These are phyloP conservation scores for Chionographis japonica DNA, from an alignment of 106 monocot genomes.

Conservation along the genomic window DNA sequence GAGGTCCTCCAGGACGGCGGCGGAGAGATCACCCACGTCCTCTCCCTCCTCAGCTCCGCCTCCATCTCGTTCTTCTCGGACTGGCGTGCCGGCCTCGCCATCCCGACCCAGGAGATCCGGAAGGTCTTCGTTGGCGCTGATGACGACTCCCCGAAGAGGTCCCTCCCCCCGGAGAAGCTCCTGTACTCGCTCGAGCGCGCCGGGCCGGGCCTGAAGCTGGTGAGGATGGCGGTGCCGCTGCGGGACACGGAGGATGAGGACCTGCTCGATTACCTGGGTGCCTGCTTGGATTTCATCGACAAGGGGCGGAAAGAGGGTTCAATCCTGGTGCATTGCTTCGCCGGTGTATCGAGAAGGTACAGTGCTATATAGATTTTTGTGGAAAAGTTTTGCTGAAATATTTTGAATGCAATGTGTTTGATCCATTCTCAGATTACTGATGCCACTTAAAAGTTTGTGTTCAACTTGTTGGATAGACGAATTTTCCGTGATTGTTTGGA, in stretches of 20 bases:
- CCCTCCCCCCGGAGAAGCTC: slow-evolving; percentile 46
- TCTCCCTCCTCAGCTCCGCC: slow-evolving; percentile 77
- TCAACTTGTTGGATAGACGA: too few relatives aligned
- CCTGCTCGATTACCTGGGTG: slow-evolving; percentile 76
- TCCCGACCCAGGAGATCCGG: slow-evolving; percentile 59
- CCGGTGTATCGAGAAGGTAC: slow-evolving; percentile 82
- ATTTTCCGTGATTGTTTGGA: too few relatives aligned
- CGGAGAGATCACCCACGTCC: slow-evolving; percentile 51
- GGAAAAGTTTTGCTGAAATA: not conserved
- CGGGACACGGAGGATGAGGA: slow-evolving; percentile 84
- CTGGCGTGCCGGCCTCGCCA: slow-evolving; percentile 47
- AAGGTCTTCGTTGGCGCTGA: slow-evolving; percentile 52
- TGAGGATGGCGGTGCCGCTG: slow-evolving; percentile 87
- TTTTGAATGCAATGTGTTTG: not conserved
- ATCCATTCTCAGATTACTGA: too few relatives aligned
- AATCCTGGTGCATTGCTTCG: slow-evolving; percentile 83
- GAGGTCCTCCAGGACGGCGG: slow-evolving; percentile 31
- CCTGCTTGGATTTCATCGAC: slow-evolving; percentile 88
- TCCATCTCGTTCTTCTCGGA: slow-evolving; percentile 89
- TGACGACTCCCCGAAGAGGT: slow-evolving; percentile 23
- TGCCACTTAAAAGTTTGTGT: too few relatives aligned
- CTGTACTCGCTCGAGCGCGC: slow-evolving; percentile 63
- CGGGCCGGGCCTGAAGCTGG: slow-evolving; percentile 60
- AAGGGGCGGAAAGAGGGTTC: slow-evolving; percentile 53
- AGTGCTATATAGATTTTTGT: not conserved